Conservation (phyloP, 1,139 yeast species). For the Saccharomyces hybrid region DNA sequence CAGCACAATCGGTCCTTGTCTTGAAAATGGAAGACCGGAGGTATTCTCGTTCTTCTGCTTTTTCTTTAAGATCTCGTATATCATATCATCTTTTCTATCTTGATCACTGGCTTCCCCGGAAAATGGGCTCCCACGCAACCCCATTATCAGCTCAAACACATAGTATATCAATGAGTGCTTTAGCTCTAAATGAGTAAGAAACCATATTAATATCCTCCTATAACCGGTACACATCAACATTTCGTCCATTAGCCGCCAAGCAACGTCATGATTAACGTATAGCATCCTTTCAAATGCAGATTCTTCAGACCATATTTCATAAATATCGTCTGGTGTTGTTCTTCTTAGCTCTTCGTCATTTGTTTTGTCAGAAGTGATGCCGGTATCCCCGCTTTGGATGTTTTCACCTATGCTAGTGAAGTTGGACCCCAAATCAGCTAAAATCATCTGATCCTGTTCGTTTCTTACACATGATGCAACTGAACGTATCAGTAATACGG, state of each 20-base stretch:
- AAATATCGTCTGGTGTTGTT: constrained; percentile 45
- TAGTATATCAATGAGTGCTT: constrained; percentile 54
- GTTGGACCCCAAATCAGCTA: constrained; percentile 16
- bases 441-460: constrained; percentile 33
- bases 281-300: constrained; percentile 38
- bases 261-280: constrained; percentile 37
- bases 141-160: constrained; percentile 51
- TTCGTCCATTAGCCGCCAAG: constrained; percentile 55
- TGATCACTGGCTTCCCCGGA: constrained; percentile 14
- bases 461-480: constrained; percentile 45
- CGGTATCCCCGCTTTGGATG: constrained; percentile 11
- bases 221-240: constrained; percentile 57
- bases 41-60: background rate
- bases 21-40: constrained; percentile 35
- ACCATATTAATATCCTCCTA: constrained; percentile 59
- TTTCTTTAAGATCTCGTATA: constrained; percentile 2
- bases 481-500: constrained; percentile 28
- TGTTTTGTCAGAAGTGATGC: background rate
- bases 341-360: constrained; percentile 9
- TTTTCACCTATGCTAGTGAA: background rate
- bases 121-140: constrained; percentile 40
- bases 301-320: constrained; percentile 38
- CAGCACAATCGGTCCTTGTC: constrained; percentile 47
- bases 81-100: constrained; percentile 10
- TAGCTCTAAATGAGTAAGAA: constrained; percentile 48